Conservation (phyloP, 805 yeast species). For the Cyberlindnera maclurae region DNA sequence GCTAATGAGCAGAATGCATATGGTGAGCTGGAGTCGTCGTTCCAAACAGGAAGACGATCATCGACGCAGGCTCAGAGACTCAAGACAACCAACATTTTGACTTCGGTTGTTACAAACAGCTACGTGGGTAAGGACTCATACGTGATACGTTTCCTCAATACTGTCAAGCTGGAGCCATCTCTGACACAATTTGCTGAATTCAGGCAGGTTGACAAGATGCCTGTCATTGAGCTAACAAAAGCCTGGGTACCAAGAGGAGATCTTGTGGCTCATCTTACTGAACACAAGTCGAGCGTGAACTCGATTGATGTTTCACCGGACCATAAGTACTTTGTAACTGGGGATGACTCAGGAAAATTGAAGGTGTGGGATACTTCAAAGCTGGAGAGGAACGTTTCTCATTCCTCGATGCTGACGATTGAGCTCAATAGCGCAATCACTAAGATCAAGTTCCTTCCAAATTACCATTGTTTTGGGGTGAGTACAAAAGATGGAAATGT, state of each 20-base stretch:
- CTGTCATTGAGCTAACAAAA: constrained; percentile 12
- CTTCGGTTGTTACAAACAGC: constrained; percentile 39
- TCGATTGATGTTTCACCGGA: constrained; percentile 54
- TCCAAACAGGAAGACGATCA: constrained; percentile 11
- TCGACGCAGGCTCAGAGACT: constrained; percentile 9
- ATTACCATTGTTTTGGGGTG: constrained; percentile 53
- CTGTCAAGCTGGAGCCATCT: constrained; percentile 48
- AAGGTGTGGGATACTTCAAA: constrained; percentile 73
- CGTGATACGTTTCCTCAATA: constrained; percentile 48
- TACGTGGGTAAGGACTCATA: constrained; percentile 65
- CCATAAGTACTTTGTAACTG: constrained; percentile 63
- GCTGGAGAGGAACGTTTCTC: constrained; percentile 54
- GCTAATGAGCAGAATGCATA: constrained; percentile 35
- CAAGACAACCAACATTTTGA: constrained; percentile 7
- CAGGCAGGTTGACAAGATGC: constrained; percentile 31
- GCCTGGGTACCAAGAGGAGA: constrained; percentile 39
- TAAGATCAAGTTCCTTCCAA: constrained; percentile 42
- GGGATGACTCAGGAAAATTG: constrained; percentile 65
- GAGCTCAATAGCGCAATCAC: constrained; percentile 45
- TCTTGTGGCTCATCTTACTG: constrained; percentile 56
- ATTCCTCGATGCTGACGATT: constrained; percentile 39
- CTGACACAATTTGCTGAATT: constrained; percentile 61
- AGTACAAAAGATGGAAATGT: constrained; percentile 32
- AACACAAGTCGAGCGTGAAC: constrained; percentile 54
- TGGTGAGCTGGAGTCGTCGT: constrained; percentile 35